Evolutionary conservation across 1,284 basidiomycete species (phyloP), one percentile per base, ranked within the genome.

Genomic region (Lignosus rhinocerotis): DNA sequence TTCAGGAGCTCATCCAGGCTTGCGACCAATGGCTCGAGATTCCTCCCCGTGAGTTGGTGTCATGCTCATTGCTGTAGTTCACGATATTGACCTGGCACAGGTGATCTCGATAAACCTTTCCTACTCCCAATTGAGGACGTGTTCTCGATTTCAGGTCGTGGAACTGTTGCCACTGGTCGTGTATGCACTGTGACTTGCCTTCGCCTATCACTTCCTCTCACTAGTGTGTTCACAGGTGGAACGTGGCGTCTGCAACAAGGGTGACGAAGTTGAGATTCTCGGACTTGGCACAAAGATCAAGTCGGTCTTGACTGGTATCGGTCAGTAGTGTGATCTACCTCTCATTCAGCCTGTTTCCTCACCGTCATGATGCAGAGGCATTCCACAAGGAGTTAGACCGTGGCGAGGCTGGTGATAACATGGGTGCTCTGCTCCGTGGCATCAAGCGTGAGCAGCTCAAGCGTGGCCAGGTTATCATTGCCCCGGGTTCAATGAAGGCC

Each of bases 301-400:
- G 85, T 97, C 96, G 12, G 96, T 91, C 34, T 80, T 99, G 58
- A 99, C 96, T 67, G 96, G 96, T 67, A 95, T 98, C 71, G 93
- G 93, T 93, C 64, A 61, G 88, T 63, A 3, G 8, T 1, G 17
- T 42, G 7, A 7, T 12, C 11, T 42, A 2, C 12, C 10, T 17
- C 7, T 1, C 25, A 19, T 32, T 21, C 11, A 17, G 10, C 9
- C 33, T 16, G 12, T 25, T 32, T 6, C 2, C 44, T 39, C 16
- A 16, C 6, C 12, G 19, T 4, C 25, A 25, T 25, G 25, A 25
- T 30, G 53, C 62, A 65, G 96, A 99, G 78, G 98, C 98, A 93
- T 99, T 99, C 89, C 96, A 98, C 84, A 98, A 98, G 83, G 97
- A 99, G 80, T 86, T 99, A 62, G 97, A 99, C 56, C 87, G 95